Base-by-base conservation (phyloP, 345 rosid species). In the Populus euphratica region DNA sequence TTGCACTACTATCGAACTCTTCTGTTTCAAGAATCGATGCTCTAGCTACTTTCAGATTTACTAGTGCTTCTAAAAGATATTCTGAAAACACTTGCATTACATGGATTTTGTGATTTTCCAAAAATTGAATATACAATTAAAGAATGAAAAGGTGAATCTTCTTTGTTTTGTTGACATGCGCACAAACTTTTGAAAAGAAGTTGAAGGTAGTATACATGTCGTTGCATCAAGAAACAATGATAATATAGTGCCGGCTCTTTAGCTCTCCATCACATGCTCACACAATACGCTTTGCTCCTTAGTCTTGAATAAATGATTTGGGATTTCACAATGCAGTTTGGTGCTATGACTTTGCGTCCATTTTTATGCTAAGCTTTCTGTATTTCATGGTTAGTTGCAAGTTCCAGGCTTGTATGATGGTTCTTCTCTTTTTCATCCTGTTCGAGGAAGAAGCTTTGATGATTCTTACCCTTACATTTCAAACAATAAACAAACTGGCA, bases 361-460 rank as follows among this genome's bases (percentile, higher is more conserved):
- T 20, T 39, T 52, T 38, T 78, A 17, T 36, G 33, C 76, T 62
- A 44, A 54, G 64, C 59, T 18, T 76, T 2, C 43, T 17, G 9
- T 27, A 20, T 23, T 66, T 63, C 76, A 67, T 74, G 77, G 79
- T 76, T 82, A 96, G 99, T 80, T 93, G 89, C 89, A 97, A 23
- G 79, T 84, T 71, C 73, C 93, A 74, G 84, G 84, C 77, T 83
- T 88, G 54, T 80, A 87, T 77, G 96, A 96, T 79, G 89, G 85
- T 25, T 77, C 91, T 69, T 88, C 93, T 62, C 68, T 88, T 76
- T 89, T 85, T 86, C 86, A 87, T 80, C 92, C 91, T 83, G 88
- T 77, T 84, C 91, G 88, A 66, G 88, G 86, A 21, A 90, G 93
- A 88, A 92, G 95, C 83, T 90, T 92, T 83, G 98, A 92, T 83